Percentiles rank a stretch among this genome's conserved stretches.
phyloP scores from a whole-genome alignment of 495 filamentous ascomycete species.

The Physcia stellaris region DNA sequence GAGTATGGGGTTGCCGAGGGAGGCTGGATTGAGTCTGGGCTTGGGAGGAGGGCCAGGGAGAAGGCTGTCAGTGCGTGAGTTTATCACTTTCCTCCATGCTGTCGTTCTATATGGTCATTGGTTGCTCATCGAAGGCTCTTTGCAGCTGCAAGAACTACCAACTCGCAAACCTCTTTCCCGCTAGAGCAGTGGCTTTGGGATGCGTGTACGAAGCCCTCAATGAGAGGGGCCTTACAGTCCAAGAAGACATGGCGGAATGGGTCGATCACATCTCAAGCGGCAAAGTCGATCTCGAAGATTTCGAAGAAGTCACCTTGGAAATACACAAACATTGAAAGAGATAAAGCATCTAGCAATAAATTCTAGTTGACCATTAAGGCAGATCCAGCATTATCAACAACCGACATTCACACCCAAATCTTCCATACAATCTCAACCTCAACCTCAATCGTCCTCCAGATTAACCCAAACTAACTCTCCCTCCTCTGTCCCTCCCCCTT shows the following conservation, averaged over 20 bases:
- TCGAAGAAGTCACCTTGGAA: constrained; percentile 24
- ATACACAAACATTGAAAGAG: too few relatives aligned
- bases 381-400: too few relatives aligned
- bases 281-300: constrained; percentile 26
- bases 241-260: constrained; percentile 11
- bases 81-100: background rate
- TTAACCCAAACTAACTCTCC: constrained; percentile 3
- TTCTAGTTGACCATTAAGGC: too few relatives aligned
- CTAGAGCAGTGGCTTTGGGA: constrained; percentile 24
- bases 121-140: too few relatives aligned
- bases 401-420: background rate
- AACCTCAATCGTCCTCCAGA: background rate
- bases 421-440: background rate
- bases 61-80: constrained; percentile 21
- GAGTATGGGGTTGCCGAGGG: constrained; percentile 24
- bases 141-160: constrained; percentile 21
- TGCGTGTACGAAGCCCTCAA: constrained; percentile 21
- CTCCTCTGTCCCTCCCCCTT: constrained; percentile 10
- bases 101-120: too few relatives aligned
- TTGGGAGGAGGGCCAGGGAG: constrained; percentile 21
- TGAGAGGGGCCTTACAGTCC: constrained; percentile 13
- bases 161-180: constrained; percentile 26
- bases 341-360: too few relatives aligned
- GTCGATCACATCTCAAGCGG: constrained; percentile 19
- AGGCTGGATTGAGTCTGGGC: constrained; percentile 20